phyloP scores from a whole-genome alignment of 2,329 filamentous ascomycete genomes.

The Raffaelea albimanens region DNA sequence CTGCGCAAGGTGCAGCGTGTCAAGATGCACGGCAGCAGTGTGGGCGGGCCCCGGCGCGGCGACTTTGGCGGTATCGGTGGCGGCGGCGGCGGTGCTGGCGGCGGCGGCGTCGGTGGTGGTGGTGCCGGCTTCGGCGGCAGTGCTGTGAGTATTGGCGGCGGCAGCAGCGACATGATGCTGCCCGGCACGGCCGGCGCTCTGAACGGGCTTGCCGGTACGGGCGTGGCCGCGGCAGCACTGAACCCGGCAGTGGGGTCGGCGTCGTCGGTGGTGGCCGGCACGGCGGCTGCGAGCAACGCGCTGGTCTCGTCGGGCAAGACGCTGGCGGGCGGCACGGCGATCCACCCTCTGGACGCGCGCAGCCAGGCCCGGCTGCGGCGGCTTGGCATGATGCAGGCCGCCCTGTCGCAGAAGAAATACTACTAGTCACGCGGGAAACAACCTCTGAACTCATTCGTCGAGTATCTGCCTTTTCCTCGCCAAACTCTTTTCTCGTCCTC shows the following conservation, averaged over 20 bases:
- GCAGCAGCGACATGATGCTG: too few relatives aligned
- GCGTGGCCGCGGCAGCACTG: not conserved
- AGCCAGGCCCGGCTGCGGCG: constrained; percentile 42
- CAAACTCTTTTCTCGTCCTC: too few relatives aligned
- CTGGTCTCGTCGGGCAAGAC: not conserved
- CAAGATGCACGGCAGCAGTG: constrained; percentile 19
- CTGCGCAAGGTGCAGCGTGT: constrained; percentile 50
- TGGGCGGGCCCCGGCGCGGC: too few relatives aligned
- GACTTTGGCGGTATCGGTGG: too few relatives aligned
- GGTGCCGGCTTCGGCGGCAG: not conserved
- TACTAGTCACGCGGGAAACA: constrained; percentile 4
- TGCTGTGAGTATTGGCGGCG: not conserved
- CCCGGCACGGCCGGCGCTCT: too few relatives aligned
- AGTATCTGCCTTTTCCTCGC: too few relatives aligned
- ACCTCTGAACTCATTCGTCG: too few relatives aligned
- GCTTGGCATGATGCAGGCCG: constrained; percentile 25
- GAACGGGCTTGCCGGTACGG: not conserved
- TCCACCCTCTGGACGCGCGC: constrained; percentile 33
- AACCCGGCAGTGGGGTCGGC: not conserved
- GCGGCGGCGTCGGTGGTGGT: not conserved
- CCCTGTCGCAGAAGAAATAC: constrained; percentile 11
- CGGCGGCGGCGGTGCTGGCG: too few relatives aligned
- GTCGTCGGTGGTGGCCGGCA: constrained; percentile 15
- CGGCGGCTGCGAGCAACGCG: constrained; percentile 27
- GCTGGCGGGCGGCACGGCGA: not conserved